phyloP scores from a whole-genome alignment of 371 early-diverging fungal genomes.

The Apophysomyces elegans region DNA sequence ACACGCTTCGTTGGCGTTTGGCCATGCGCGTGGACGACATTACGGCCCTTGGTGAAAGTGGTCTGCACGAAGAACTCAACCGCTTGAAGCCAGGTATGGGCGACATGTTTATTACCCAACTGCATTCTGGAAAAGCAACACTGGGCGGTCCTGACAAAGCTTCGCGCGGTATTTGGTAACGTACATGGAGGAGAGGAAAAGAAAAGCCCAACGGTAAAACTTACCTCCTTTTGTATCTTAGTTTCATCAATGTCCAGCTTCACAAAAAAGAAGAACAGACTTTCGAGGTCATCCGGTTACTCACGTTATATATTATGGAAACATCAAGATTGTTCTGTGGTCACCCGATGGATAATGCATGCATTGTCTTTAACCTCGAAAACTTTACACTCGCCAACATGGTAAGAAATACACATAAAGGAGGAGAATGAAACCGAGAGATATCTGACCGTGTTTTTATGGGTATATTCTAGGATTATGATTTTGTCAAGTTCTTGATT shows the following conservation, averaged over 20 bases:
- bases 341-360: slow-evolving; percentile 79
- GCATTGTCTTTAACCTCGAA: slow-evolving; percentile 85
- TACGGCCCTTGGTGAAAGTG: slow-evolving; percentile 55
- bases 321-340: slow-evolving; percentile 74
- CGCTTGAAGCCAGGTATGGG: slow-evolving; percentile 44
- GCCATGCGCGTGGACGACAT: slow-evolving; percentile 55
- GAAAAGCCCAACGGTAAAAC: not conserved
- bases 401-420: slow-evolving; percentile 35
- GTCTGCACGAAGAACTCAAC: slow-evolving; percentile 40
- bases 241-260: slow-evolving; percentile 65
- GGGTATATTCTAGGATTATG: slow-evolving; percentile 59
- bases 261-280: slow-evolving; percentile 64
- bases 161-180: slow-evolving; percentile 60
- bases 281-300: slow-evolving; percentile 58
- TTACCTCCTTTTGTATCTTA: slow-evolving; percentile 27
- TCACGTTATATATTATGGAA: slow-evolving; percentile 85
- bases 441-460: not conserved
- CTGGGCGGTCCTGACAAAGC: slow-evolving; percentile 56
- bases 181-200: not conserved
- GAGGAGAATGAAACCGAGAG: too few relatives aligned
- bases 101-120: slow-evolving; percentile 37
- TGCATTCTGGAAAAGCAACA: slow-evolving; percentile 51
- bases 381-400: slow-evolving; percentile 82
- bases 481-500: slow-evolving; percentile 80
- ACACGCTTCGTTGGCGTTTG: slow-evolving; percentile 64